These are phyloP conservation scores for Fusarium circinatum DNA, from an alignment of 2,329 filamentous ascomycete genomes.

Conservation along the genomic window DNA sequence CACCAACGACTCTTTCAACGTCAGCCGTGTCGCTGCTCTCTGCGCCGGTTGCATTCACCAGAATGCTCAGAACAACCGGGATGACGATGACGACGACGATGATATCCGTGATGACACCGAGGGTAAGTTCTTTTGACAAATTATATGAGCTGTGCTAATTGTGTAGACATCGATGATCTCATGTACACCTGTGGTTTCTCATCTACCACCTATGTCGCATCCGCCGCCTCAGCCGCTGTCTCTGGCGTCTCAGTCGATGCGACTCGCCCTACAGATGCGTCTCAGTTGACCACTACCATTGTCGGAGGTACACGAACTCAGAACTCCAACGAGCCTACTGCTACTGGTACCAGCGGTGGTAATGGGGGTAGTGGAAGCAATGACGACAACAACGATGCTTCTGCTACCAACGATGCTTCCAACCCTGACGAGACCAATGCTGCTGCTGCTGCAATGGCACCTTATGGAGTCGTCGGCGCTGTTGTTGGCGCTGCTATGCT, in stretches of 20 bases:
- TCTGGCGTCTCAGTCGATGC: slow-evolving; percentile 47
- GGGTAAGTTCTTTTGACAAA: slow-evolving; percentile 17
- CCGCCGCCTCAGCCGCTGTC: slow-evolving; percentile 42
- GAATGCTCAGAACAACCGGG: slow-evolving; percentile 35
- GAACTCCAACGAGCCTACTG: slow-evolving; percentile 12
- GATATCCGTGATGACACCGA: slow-evolving; percentile 35
- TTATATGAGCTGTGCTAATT: not conserved
- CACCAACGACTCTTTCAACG: slow-evolving; percentile 55
- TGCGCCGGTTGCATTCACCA: slow-evolving; percentile 53
- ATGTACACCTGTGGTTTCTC: slow-evolving; percentile 50
- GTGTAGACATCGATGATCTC: slow-evolving; percentile 49
- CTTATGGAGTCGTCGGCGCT: slow-evolving; percentile 28
- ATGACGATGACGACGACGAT: slow-evolving; percentile 36
- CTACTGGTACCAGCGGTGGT: slow-evolving; percentile 1
- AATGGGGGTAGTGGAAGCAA: not conserved
- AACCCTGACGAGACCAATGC: slow-evolving; percentile 31
- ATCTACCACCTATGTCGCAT: slow-evolving; percentile 44
- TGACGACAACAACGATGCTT: not conserved
- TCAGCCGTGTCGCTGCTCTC: slow-evolving; percentile 48
- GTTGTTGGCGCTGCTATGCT: slow-evolving; percentile 35
- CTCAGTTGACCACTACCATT: slow-evolving; percentile 51
- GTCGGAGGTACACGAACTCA: slow-evolving; percentile 22
- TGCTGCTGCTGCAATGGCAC: slow-evolving; percentile 30
- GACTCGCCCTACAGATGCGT: slow-evolving; percentile 46
- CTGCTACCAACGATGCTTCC: slow-evolving; percentile 18